Conservation (phyloP, 2,329 filamentous ascomycete genomes). For the Corynespora cassiicola region DNA sequence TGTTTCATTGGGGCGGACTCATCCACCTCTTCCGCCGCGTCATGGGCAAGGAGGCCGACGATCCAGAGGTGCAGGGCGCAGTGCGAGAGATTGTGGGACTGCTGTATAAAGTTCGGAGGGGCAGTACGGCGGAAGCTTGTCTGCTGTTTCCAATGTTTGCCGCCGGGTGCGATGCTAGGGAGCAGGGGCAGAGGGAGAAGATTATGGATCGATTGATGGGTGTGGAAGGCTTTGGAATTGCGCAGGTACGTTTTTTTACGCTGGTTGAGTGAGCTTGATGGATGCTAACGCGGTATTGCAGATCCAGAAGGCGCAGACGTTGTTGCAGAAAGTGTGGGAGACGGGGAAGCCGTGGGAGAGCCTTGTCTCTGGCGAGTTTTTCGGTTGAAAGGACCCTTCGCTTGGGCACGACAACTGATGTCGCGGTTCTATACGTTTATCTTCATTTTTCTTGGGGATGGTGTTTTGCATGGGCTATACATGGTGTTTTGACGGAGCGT, state of each 20-base stretch:
- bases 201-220: constrained; percentile 71
- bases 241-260: constrained; percentile 62
- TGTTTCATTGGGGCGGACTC: constrained; percentile 80
- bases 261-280: background rate
- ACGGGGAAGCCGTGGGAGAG: constrained; percentile 73
- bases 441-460: no score
- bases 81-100: constrained; percentile 69
- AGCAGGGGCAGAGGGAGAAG: constrained; percentile 61
- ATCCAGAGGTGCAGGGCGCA: constrained; percentile 67
- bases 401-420: no score
- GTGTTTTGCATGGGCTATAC: no score
- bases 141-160: constrained; percentile 83
- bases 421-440: no score
- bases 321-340: constrained; percentile 75
- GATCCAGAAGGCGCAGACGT: constrained; percentile 64
- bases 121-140: constrained; percentile 76
- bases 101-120: constrained; percentile 67
- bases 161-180: constrained; percentile 75
- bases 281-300: constrained; percentile 30
- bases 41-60: constrained; percentile 64
- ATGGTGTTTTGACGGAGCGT: no score
- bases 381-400: constrained; percentile 53
- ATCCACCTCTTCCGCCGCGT: constrained; percentile 79
- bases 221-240: constrained; percentile 77
- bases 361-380: constrained; percentile 70